Evolutionary conservation across 2,329 filamentous ascomycete species (phyloP).

Genomic region (Fusarium buxicola): DNA sequence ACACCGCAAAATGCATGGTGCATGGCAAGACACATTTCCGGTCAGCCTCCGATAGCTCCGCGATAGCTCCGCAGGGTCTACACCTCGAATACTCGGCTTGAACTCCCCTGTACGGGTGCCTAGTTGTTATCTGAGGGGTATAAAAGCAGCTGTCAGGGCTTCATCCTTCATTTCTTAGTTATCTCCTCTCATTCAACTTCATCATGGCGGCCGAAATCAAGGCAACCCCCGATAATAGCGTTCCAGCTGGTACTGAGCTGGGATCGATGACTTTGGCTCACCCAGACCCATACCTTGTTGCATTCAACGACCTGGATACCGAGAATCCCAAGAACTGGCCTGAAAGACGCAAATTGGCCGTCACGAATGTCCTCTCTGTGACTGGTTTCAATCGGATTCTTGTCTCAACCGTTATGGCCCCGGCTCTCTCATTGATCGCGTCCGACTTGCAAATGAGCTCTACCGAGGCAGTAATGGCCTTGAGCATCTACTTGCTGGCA

Average conservation of each 20-base stretch:
- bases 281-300: conserved; percentile 42
- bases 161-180: background rate
- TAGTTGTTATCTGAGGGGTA: background rate
- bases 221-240: background rate
- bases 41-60: conserved; percentile 30
- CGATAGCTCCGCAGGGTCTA: conserved; percentile 3
- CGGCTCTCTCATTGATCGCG: conserved; percentile 61
- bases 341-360: conserved; percentile 58
- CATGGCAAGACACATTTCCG: background rate
- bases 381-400: conserved; percentile 64
- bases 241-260: conserved; percentile 11
- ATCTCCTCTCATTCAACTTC: background rate
- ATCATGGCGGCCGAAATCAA: conserved; percentile 12
- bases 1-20: too few relatives aligned
- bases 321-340: conserved; percentile 57
- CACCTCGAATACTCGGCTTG: background rate
- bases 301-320: conserved; percentile 47
- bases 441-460: conserved; percentile 63
- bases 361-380: conserved; percentile 60
- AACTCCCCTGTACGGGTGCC: background rate
- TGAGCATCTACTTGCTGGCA: conserved; percentile 58
- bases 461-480: conserved; percentile 59
- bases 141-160: background rate
- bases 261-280: background rate
- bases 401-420: conserved; percentile 64